Evolutionary conservation across 192 early-diverging fungal species (phyloP), one percentile per base, ranked within the genome.

Genomic region (Coemansia sp.): DNA sequence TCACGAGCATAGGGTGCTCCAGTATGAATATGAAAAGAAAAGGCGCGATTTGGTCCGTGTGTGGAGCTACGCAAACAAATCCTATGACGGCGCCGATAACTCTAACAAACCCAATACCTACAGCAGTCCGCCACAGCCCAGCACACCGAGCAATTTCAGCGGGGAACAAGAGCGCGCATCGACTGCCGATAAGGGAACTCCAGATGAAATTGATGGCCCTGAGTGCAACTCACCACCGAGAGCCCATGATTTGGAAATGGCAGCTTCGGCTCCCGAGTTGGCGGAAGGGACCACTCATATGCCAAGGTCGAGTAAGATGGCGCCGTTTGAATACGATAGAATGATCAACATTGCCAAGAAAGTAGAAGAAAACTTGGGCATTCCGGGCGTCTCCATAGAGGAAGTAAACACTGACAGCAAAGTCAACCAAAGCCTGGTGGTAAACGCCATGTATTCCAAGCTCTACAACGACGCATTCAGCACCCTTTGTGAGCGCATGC

Each of bases 391-490:
- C 13, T 30, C 51, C 5, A 29, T 67, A 0, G 48, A 48, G 43
- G 47, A 60, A 6, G 44, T 58, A 13, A 43, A 60, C 34, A 38
- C 30, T 1, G 51, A 52, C 28, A 57, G 29, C 24, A 51, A 59
- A 40, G 51, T 67, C 11, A 67, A 67, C 46, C 60, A 67, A 38
- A 67, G 49, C 24, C 48, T 74, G 46, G 60, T 66, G 3, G 44
- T 74, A n/a, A 67, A 60, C 28, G 71, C 71, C 18, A 63, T 67
- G 64, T 58, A 64, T 25, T 67, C 64, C n/a, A 63, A 60, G 53
- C 64, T 74, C 0, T 74, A 74, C 53, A 74, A 67, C 48, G 53
- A 74, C 7, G 64, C 71, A 1, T 67, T 51, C 34, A 47, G 59
- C 9, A 40, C 52, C 0, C 55, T 74, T 26, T 67, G 64, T 34